Conservation (phyloP, 1,284 basidiomycete genomes). For the Chiua sp. region DNA sequence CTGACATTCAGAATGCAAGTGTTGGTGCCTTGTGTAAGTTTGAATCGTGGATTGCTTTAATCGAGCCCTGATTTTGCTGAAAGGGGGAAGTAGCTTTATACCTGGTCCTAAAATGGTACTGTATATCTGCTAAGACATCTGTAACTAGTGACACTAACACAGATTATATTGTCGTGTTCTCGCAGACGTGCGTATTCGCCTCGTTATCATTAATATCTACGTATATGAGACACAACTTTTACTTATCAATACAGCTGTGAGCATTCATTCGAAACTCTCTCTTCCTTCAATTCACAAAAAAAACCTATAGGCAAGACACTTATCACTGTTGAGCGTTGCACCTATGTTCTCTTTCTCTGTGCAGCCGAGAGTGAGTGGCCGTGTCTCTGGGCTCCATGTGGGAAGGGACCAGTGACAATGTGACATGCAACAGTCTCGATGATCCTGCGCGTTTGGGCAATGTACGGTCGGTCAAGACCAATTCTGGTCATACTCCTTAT, state of each 20-base stretch:
- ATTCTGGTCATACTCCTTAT: not conserved
- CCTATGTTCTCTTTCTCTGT: not conserved
- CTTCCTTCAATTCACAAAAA: not conserved
- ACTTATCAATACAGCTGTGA: not conserved
- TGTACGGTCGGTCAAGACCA: not conserved
- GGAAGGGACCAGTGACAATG: not conserved
- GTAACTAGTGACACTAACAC: not conserved
- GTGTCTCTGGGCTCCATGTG: not conserved
- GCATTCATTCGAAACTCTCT: not conserved
- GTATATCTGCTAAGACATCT: not conserved
- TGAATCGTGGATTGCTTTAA: not conserved
- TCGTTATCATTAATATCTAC: too few species aligned
- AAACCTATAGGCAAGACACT: not conserved
- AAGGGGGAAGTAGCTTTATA: not conserved
- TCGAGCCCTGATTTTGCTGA: not conserved
- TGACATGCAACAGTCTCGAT: not conserved
- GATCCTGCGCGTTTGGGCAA: not conserved
- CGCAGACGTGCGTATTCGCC: not conserved
- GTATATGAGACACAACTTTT: not conserved
- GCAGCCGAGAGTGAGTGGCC: not conserved
- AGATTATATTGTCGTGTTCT: not conserved
- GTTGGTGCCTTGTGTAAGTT: not conserved
- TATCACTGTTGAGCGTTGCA: not conserved
- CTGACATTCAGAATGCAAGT: not conserved
- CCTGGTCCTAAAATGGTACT: not conserved